Conservation (phyloP, 108 stramenopile genomes). For the Fragilaria radians region DNA sequence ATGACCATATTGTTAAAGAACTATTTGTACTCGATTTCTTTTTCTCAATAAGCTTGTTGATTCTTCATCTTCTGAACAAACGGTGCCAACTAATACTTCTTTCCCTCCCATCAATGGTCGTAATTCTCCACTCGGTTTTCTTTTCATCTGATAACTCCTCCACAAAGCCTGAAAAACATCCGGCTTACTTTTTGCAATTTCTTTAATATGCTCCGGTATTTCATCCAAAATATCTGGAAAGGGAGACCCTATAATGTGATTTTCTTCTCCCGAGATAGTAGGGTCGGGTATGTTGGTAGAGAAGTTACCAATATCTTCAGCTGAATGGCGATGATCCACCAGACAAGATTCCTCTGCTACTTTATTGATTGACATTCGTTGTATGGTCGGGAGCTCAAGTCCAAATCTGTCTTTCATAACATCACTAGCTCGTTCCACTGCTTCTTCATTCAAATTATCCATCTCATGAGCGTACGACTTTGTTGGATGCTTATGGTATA, state of each 20-base stretch:
- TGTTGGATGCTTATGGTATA: neutral
- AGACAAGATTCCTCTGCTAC: neutral
- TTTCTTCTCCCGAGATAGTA: neutral
- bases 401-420: constrained; percentile 12
- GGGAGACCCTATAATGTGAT: neutral
- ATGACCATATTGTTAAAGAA: too few species aligned
- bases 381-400: constrained; percentile 29
- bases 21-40: too few species aligned
- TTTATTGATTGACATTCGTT: too few species aligned
- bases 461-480: neutral
- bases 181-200: constrained; percentile 45
- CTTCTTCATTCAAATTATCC: neutral
- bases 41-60: constrained; percentile 1
- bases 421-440: neutral
- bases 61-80: neutral
- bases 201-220: constrained; percentile 49
- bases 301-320: neutral
- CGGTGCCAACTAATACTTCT: neutral
- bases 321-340: neutral
- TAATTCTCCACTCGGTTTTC: too few species aligned
- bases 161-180: constrained; percentile 37
- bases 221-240: constrained; percentile 16
- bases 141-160: neutral
- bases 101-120: neutral
- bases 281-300: neutral